Conservation (phyloP, 768 basidiomycete genomes). For the Leccinum fibrillosum region DNA sequence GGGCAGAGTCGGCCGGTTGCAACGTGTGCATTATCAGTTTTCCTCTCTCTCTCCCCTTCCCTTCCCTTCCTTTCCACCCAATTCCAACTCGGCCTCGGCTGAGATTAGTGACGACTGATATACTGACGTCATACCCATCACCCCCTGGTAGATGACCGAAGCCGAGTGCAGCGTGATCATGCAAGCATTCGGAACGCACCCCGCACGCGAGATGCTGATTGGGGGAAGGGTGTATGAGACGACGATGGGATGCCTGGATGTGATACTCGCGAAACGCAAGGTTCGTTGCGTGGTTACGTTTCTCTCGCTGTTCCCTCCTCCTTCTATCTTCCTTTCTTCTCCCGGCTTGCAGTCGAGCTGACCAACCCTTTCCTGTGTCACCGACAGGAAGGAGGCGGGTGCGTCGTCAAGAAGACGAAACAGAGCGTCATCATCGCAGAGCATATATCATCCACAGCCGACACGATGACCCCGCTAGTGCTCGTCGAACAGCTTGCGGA, state of each 20-base stretch:
- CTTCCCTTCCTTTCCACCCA: no score
- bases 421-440: conserved; percentile 26
- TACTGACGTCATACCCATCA: neutral
- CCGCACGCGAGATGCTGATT: conserved; percentile 20
- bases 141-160: conserved; percentile 18
- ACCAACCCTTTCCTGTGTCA: neutral
- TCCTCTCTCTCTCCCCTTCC: neutral
- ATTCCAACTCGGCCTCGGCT: neutral
- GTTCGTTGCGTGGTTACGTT: neutral
- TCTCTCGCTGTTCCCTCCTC: neutral
- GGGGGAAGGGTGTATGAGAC: conserved; percentile 23
- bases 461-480: conserved; percentile 11
- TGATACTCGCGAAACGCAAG: conserved; percentile 25
- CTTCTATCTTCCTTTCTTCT: no score
- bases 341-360: neutral
- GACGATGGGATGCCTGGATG: conserved; percentile 27
- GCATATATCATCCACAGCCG: conserved; percentile 3
- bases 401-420: conserved; percentile 26
- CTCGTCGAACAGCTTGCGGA: conserved; percentile 22
- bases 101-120: neutral
- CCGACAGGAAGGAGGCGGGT: conserved; percentile 18
- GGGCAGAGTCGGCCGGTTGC: conserved; percentile 29
- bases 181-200: conserved; percentile 18
- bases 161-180: conserved; percentile 19
- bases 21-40: conserved; percentile 18